A percentile compares a stretch with the other conserved stretches of the same genome.
Conservation (phyloP, 352 stramenopile genomes). For the Pythium insidiosum region DNA sequence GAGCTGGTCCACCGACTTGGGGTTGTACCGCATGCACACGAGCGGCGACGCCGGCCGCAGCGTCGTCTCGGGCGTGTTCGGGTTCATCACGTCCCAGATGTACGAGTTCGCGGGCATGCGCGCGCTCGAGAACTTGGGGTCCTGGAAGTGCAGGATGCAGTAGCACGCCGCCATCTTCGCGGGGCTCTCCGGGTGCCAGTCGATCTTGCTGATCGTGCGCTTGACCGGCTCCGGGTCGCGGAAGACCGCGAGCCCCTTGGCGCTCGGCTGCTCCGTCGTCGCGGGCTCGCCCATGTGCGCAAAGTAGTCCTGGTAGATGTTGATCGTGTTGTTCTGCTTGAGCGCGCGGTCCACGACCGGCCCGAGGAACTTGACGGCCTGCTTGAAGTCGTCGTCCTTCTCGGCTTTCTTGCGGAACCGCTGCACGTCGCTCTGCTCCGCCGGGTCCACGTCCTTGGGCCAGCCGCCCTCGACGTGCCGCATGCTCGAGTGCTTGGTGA, state of each 20-base stretch:
- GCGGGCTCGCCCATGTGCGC: conserved; percentile 86
- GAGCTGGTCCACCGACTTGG: conserved; percentile 94
- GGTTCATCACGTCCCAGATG: conserved; percentile 97
- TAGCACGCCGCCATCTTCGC: conserved; percentile 97
- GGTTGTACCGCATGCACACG: conserved; percentile 93
- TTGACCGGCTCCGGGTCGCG: conserved; percentile 92
- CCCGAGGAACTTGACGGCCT: conserved; percentile 89
- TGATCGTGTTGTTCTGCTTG: conserved; percentile 98
- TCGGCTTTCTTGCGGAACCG: conserved; percentile 96
- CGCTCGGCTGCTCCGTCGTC: conserved; percentile 92
- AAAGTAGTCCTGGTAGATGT: conserved; percentile 98
- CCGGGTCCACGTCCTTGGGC: conserved; percentile 96
- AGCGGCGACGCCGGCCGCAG: conserved; percentile 87
- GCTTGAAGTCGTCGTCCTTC: conserved; percentile 96
- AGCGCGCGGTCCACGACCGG: conserved; percentile 90
- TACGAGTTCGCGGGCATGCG: conserved; percentile 85
- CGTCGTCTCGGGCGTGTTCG: conserved; percentile 93
- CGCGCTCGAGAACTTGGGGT: conserved; percentile 85
- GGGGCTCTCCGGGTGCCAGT: conserved; percentile 95
- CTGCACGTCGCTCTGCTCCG: conserved; percentile 94
- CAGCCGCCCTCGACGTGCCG: conserved; percentile 94
- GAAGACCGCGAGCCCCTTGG: conserved; percentile 96
- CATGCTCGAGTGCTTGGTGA: conserved; percentile 93
- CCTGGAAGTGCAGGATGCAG: conserved; percentile 94
- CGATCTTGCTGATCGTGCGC: conserved; percentile 92